Conservation (phyloP, 2,329 filamentous ascomycete genomes). For the Coleophoma cylindrospora region DNA sequence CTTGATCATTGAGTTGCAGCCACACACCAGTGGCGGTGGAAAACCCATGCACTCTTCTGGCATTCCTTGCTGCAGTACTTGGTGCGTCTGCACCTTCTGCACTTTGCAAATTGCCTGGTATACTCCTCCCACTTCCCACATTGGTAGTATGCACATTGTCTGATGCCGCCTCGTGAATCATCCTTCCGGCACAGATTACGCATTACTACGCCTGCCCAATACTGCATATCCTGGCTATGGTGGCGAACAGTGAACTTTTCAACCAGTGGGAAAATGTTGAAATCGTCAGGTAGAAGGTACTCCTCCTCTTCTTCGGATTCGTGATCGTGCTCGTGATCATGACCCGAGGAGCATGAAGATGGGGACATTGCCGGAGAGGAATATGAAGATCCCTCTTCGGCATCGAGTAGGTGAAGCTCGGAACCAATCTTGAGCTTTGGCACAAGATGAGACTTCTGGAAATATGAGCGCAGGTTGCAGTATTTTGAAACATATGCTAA, state of each 20-base stretch:
- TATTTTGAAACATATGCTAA: conserved; percentile 98
- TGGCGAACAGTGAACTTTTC: conserved; percentile 98
- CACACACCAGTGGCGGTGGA: conserved; percentile 96
- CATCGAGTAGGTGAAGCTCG: conserved; percentile 76
- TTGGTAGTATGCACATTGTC: conserved; percentile 96
- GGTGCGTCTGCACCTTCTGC: conserved; percentile 87
- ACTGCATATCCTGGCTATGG: conserved; percentile 96
- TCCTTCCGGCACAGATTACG: conserved; percentile 97
- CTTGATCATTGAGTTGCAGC: conserved; percentile 44
- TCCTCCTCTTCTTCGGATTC: conserved; percentile 61
- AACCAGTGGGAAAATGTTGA: conserved; percentile 96
- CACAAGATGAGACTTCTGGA: conserved; percentile 90
- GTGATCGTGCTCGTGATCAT: conserved; percentile 12
- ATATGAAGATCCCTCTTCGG: conserved; percentile 45
- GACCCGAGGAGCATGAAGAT: conserved; percentile 30
- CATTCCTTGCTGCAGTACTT: conserved; percentile 99
- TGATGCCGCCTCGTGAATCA: conserved; percentile 86
- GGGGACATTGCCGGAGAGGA: conserved; percentile 22
- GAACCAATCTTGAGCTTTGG: conserved; percentile 86
- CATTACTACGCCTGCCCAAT: conserved; percentile 99
- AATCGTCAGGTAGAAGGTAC: conserved; percentile 87
- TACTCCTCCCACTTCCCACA: conserved; percentile 99
- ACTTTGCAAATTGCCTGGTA: conserved; percentile 96
- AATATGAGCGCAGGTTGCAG: conserved; percentile 91
- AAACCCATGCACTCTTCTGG: conserved; percentile 98